phyloP scores from a whole-genome alignment of 371 early-diverging fungal species.

The Mortierella polycephala region DNA sequence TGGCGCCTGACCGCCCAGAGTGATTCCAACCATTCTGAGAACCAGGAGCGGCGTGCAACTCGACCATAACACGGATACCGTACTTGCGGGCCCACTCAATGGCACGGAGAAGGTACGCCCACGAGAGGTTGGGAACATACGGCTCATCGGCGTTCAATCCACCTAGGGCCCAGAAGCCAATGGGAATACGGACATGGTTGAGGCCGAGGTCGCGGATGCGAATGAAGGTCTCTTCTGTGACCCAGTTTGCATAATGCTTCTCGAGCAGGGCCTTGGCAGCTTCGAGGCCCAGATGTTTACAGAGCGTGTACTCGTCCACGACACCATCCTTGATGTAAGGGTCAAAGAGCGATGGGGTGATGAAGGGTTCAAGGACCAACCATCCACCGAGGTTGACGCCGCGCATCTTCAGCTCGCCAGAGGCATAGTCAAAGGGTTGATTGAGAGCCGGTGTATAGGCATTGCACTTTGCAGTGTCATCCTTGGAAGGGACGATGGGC shows the following conservation, averaged over 20 bases:
- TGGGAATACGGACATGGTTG: slow-evolving; percentile 64
- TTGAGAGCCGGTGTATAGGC: slow-evolving; percentile 34
- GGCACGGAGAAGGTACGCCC: slow-evolving; percentile 59
- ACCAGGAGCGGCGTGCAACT: slow-evolving; percentile 71
- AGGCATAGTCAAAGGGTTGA: slow-evolving; percentile 44
- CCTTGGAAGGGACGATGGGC: slow-evolving; percentile 11
- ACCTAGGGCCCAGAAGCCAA: slow-evolving; percentile 62
- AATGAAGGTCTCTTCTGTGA: slow-evolving; percentile 60
- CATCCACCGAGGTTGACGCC: slow-evolving; percentile 76
- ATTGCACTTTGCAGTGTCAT: slow-evolving; percentile 32
- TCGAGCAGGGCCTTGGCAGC: slow-evolving; percentile 49
- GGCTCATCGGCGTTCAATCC: slow-evolving; percentile 56
- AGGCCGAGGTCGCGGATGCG: slow-evolving; percentile 54
- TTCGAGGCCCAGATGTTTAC: slow-evolving; percentile 42
- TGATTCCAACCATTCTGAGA: slow-evolving; percentile 67
- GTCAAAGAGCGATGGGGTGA: slow-evolving; percentile 57
- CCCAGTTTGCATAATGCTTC: slow-evolving; percentile 59
- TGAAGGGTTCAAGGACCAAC: slow-evolving; percentile 69
- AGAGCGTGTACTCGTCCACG: slow-evolving; percentile 64
- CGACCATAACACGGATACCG: slow-evolving; percentile 65
- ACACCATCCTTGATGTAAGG: slow-evolving; percentile 37
- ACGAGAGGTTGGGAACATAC: slow-evolving; percentile 48
- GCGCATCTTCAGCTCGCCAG: slow-evolving; percentile 53
- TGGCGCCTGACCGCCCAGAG: slow-evolving; percentile 47
- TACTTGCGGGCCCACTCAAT: slow-evolving; percentile 64